Base-by-base conservation (phyloP, 2,329 filamentous ascomycete genomes). In the Sclerotinia subarctica region DNA sequence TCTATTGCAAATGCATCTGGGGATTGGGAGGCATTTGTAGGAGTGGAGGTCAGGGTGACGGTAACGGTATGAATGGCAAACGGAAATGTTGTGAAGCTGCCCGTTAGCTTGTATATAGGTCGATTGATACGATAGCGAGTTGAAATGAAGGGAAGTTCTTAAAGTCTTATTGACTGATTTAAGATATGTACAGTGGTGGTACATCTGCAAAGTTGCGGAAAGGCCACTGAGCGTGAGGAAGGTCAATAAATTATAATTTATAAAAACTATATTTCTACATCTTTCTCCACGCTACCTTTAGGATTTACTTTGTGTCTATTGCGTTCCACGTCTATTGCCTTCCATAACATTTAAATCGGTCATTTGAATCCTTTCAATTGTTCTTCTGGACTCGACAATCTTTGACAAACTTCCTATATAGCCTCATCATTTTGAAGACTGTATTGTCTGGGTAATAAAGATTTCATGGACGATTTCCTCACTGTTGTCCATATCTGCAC, bases 51-150 rank as follows among this genome's bases (percentile, higher is more conserved):
- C 21, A 17, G 13, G 35, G 44, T 32, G 17, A n/a, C n/a, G 3
- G 29, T 4, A 54, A 13, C 10, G 1, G 21, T 21, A 21, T 38
- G 32, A 7, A 10, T 53, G 24, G 32, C 52, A 35, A 54, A 21
- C 2, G 2, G 19, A 15, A 5, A 29, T 52, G 24, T 29, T 11
- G 24, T 24, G n/a, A 17, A 21, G 46, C 46, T 38, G 13, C 7
- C 10, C 35, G 19, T 35, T 62, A 19, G 46, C 58, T 62, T 62
- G 58, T 62, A 62, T 21, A 62, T 62, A 51, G 58, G 38, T 49
- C 13, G 32, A 26, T 38, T 62, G 29, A 38, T 62, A 51, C 58
- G 58, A 62, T 51, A 62, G 58, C 58, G 58, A 62, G 35, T 49
- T 38, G 58, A 51, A 26, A 62, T 51, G 29, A 51, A 51, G 46